A percentile compares a stretch with the other conserved stretches of the same genome.
phyloP scores from a whole-genome alignment of 345 rosid genomes.

The Geranium rotundifolium region DNA sequence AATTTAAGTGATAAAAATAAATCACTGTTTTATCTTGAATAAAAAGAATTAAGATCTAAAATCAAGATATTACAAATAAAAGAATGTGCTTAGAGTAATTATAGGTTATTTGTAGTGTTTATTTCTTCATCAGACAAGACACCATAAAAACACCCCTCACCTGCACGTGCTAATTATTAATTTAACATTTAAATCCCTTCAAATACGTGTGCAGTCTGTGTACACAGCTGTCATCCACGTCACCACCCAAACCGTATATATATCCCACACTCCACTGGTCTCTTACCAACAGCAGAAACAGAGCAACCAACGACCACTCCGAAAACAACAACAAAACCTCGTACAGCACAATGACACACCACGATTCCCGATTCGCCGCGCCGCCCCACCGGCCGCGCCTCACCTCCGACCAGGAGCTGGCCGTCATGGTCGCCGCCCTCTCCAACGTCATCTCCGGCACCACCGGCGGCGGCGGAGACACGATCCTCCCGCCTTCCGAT shows the following conservation, averaged over 20 bases:
- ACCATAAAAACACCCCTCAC: too few relatives aligned
- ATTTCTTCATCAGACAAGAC: too few relatives aligned
- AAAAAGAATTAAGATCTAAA: too few relatives aligned
- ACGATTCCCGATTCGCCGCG: too few relatives aligned
- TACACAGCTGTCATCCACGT: conserved; percentile 4
- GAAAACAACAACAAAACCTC: too few relatives aligned
- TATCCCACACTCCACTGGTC: neutral
- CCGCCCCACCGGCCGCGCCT: conserved; percentile 13
- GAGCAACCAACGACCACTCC: too few relatives aligned
- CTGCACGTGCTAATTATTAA: neutral
- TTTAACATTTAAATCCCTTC: neutral
- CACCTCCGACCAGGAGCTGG: conserved; percentile 47
- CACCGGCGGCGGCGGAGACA: neutral
- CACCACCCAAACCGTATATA: conserved; percentile 11
- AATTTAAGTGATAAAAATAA: too few relatives aligned
- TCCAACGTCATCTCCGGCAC: neutral
- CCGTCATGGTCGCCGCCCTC: conserved; percentile 54
- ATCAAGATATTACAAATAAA: too few relatives aligned
- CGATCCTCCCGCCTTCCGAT: conserved; percentile 19
- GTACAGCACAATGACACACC: neutral
- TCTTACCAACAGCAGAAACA: too few relatives aligned
- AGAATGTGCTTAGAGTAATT: too few relatives aligned
- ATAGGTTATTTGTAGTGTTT: too few relatives aligned
- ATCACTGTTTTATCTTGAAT: too few relatives aligned
- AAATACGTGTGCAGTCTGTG: conserved; percentile 20